These are phyloP conservation scores for Debaryomyces sp. DNA, from an alignment of 1,139 yeast species.

Conservation along the genomic window DNA sequence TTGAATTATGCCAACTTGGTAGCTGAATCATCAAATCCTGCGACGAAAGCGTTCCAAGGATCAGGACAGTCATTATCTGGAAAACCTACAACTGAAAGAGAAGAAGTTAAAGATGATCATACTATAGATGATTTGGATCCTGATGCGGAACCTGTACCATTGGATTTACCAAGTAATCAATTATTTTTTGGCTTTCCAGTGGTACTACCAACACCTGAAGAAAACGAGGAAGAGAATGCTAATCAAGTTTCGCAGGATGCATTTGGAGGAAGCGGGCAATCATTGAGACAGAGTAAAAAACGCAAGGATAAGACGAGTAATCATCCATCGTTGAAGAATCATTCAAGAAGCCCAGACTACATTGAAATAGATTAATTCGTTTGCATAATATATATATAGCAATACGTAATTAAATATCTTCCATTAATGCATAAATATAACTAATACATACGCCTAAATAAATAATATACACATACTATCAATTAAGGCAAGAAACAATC, in stretches of 20 bases:
- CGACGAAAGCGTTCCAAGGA: slow-evolving; percentile 50
- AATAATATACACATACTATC: slow-evolving; percentile 6
- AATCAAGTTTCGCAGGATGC: slow-evolving; percentile 23
- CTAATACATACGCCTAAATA: slow-evolving; percentile 4
- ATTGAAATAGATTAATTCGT: slow-evolving; percentile 70
- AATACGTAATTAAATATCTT: not conserved
- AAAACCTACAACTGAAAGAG: slow-evolving; percentile 36
- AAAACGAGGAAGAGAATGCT: slow-evolving; percentile 32
- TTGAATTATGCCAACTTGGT: slow-evolving; percentile 69
- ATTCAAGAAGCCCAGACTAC: slow-evolving; percentile 69
- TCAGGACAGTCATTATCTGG: slow-evolving; percentile 78
- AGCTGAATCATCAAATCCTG: slow-evolving; percentile 34
- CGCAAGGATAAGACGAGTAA: slow-evolving; percentile 60
- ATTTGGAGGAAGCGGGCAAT: slow-evolving; percentile 68
- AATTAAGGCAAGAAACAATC: slow-evolving; percentile 46
- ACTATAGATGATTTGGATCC: slow-evolving; percentile 47
- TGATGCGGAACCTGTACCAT: slow-evolving; percentile 68
- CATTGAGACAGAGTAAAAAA: slow-evolving; percentile 73
- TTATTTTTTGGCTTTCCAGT: slow-evolving; percentile 93
- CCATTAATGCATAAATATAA: not conserved
- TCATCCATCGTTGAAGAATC: slow-evolving; percentile 47
- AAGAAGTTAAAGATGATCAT: slow-evolving; percentile 17
- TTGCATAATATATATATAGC: not conserved
- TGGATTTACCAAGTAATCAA: slow-evolving; percentile 79
- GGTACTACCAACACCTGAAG: slow-evolving; percentile 63